These are phyloP conservation scores for Kodamaea derodonti DNA, from an alignment of 1,139 yeast species.

Conservation along the genomic window DNA sequence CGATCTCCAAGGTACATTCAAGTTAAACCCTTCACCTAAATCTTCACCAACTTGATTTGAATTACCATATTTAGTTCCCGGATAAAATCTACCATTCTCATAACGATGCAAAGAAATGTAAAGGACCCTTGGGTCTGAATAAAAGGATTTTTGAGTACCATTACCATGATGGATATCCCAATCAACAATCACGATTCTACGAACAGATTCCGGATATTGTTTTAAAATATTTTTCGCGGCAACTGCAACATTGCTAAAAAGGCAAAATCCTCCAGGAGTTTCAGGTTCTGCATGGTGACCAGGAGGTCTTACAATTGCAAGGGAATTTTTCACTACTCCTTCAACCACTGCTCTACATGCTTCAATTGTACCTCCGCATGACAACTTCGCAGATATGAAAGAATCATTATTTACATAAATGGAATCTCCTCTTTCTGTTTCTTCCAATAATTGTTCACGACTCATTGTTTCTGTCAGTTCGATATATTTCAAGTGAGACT, in stretches of 20 bases:
- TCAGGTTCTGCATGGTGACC: constrained; percentile 99
- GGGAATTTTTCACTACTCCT: constrained; percentile 83
- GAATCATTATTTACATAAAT: constrained; percentile 94
- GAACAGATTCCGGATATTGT: constrained; percentile 81
- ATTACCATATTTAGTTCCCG: constrained; percentile 84
- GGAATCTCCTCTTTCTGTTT: constrained; percentile 91
- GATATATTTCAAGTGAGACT: constrained; percentile 72
- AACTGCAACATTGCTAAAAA: constrained; percentile 94
- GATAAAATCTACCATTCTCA: constrained; percentile 89
- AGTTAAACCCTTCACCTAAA: constrained; percentile 76
- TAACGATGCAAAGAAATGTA: constrained; percentile 90
- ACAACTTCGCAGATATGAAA: constrained; percentile 76
- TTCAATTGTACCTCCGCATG: constrained; percentile 97
- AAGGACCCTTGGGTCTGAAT: constrained; percentile 83
- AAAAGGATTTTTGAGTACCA: constrained; percentile 93
- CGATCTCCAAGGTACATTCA: constrained; percentile 93
- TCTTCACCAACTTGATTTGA: constrained; percentile 81
- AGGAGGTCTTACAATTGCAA: constrained; percentile 97
- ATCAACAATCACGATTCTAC: constrained; percentile 80
- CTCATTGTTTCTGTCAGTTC: constrained; percentile 76
- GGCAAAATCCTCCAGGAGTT: constrained; percentile 93
- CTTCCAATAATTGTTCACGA: constrained; percentile 71
- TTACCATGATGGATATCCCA: constrained; percentile 99
- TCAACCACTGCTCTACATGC: constrained; percentile 95
- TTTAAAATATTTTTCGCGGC: constrained; percentile 86